A percentile compares a stretch with the other conserved stretches of the same genome.
phyloP scores from a whole-genome alignment of 2,329 filamentous ascomycete species.

The Colletotrichum cuscutae region DNA sequence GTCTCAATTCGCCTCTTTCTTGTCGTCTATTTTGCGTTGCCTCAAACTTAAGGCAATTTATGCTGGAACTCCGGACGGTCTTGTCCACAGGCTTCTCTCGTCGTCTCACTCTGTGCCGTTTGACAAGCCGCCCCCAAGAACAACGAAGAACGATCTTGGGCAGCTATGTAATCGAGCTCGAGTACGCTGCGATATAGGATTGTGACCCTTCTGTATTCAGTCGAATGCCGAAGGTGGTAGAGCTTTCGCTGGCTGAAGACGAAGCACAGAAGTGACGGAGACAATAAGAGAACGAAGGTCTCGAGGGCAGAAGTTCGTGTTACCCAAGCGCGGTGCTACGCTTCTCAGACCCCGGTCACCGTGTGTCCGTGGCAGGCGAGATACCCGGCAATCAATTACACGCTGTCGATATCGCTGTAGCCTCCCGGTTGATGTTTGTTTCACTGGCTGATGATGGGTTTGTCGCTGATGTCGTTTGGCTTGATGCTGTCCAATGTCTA shows the following conservation, averaged over 20 bases:
- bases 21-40: neutral
- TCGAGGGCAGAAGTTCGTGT: slow-evolving; percentile 12
- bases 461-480: neutral
- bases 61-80: neutral
- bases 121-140: neutral
- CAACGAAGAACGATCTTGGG: neutral
- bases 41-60: neutral
- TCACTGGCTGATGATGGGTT: neutral
- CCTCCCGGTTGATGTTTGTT: neutral
- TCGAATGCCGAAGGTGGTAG: neutral
- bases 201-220: neutral
- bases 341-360: slow-evolving; percentile 1
- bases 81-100: neutral
- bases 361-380: neutral
- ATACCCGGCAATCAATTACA: slow-evolving; percentile 10
- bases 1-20: slow-evolving; percentile 5
- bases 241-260: neutral
- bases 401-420: neutral
- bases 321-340: slow-evolving; percentile 13
- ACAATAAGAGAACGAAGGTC: neutral
- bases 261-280: neutral
- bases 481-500: slow-evolving; percentile 8
- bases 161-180: neutral
- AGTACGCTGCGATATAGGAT: neutral
- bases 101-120: neutral